Percentiles rank a stretch among this genome's conserved stretches.
phyloP scores from a whole-genome alignment of 306 rosid species.

The Sphenostylis stenocarpa region DNA sequence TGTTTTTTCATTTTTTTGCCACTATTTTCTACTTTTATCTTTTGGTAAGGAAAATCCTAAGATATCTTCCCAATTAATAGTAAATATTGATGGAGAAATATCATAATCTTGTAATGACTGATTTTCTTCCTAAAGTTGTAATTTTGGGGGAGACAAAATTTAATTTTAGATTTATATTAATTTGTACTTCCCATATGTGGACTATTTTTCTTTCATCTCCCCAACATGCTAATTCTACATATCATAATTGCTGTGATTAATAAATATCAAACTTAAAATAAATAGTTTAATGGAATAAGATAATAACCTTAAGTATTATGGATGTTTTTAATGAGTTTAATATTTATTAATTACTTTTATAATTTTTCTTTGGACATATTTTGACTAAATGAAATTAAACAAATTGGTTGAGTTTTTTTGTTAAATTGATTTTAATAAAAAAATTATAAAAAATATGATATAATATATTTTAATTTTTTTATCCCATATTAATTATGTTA shows the following conservation, averaged over 20 bases:
- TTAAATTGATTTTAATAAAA: no score
- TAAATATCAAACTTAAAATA: background rate
- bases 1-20: background rate
- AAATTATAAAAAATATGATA: no score
- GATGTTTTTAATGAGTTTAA: background rate
- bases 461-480: no score
- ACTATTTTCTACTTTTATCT: background rate
- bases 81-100: background rate
- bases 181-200: background rate
- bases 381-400: no score
- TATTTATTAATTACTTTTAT: background rate
- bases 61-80: conserved; percentile 9
- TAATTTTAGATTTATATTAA: background rate
- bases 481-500: no score
- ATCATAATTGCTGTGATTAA: background rate
- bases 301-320: background rate
- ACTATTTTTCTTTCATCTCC: background rate
- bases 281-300: background rate
- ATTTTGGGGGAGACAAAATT: background rate
- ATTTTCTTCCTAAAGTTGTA: background rate
- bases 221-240: background rate
- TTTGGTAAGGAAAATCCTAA: background rate
- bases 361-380: background rate
- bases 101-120: background rate
- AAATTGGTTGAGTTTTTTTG: no score